phyloP scores from a whole-genome alignment of 805 yeast species.

The Brettanomyces sp. region DNA sequence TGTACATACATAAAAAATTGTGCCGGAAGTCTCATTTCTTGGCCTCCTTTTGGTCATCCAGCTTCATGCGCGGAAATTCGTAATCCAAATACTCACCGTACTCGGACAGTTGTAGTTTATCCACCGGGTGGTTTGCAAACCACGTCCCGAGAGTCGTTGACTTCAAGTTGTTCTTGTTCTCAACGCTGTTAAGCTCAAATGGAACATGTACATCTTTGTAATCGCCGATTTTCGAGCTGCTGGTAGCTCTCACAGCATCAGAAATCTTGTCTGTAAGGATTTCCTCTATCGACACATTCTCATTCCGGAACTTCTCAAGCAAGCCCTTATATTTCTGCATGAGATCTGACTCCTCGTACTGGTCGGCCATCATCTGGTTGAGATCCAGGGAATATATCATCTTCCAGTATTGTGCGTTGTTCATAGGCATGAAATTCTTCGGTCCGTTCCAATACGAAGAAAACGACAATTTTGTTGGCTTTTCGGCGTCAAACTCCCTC shows the following conservation, averaged over 20 bases:
- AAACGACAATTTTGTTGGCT: constrained; percentile 23
- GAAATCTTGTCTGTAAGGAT: constrained; percentile 5
- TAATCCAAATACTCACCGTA: constrained; percentile 8
- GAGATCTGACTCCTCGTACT: constrained; percentile 9
- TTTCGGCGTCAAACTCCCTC: constrained; percentile 18
- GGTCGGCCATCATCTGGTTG: constrained; percentile 11
- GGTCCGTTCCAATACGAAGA: constrained; percentile 46
- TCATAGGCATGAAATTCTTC: constrained; percentile 37
- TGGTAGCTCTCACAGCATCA: constrained; percentile 5
- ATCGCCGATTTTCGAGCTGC: neutral
- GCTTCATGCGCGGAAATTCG: constrained; percentile 6
- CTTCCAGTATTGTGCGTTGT: constrained; percentile 18
- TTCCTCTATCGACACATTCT: constrained; percentile 1
- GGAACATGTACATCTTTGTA: neutral
- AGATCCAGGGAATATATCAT: constrained; percentile 13
- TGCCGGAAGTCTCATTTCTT: neutral
- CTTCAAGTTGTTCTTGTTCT: constrained; percentile 1
- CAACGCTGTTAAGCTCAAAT: neutral
- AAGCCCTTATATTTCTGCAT: constrained; percentile 6
- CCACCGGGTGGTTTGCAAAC: constrained; percentile 9
- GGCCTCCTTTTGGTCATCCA: neutral
- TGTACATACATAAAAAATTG: too few relatives aligned
- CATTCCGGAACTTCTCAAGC: constrained; percentile 1
- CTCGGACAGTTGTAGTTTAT: constrained; percentile 9
- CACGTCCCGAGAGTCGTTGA: constrained; percentile 7